A percentile compares a stretch with the other conserved stretches of the same genome.
These are phyloP conservation scores for Dactylellina leptospora DNA, from an alignment of 2,329 filamentous ascomycete genomes.

Conservation along the genomic window DNA sequence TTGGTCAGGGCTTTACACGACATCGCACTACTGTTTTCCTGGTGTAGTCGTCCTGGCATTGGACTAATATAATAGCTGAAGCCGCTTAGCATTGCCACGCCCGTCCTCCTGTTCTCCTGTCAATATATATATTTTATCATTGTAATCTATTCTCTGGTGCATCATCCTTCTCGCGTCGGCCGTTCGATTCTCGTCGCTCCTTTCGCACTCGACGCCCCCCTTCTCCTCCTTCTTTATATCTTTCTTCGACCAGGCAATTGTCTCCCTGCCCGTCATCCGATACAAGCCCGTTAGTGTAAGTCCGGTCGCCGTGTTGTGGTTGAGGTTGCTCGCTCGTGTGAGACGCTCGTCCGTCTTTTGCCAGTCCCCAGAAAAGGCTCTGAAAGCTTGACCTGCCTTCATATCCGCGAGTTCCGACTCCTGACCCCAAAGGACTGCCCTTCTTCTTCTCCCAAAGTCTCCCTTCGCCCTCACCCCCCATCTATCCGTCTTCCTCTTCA, in stretches of 20 bases:
- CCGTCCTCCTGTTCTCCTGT: too few relatives aligned
- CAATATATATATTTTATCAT: too few relatives aligned
- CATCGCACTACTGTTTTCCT: neutral
- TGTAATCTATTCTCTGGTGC: neutral
- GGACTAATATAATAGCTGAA: constrained; percentile 21
- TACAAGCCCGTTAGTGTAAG: too few relatives aligned
- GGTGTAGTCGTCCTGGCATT: neutral
- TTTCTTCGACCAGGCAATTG: neutral
- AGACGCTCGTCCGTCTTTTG: neutral
- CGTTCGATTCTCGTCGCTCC: constrained; percentile 15
- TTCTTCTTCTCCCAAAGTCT: constrained; percentile 15
- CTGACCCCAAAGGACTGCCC: constrained; percentile 23
- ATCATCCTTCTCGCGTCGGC: neutral
- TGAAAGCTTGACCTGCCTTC: constrained; percentile 28
- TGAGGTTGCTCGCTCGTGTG: constrained; percentile 1
- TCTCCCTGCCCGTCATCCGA: neutral
- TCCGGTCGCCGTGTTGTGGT: too few relatives aligned
- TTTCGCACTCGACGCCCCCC: too few relatives aligned
- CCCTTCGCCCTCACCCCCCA: constrained; percentile 3
- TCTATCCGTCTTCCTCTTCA: constrained; percentile 7
- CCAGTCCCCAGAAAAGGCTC: constrained; percentile 1
- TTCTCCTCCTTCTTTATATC: too few relatives aligned
- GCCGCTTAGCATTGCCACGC: too few relatives aligned
- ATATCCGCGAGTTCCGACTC: constrained; percentile 47
- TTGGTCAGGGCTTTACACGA: neutral